These are phyloP conservation scores for Arxiozyma bovina DNA, from an alignment of 1,139 yeast species.

Conservation along the genomic window DNA sequence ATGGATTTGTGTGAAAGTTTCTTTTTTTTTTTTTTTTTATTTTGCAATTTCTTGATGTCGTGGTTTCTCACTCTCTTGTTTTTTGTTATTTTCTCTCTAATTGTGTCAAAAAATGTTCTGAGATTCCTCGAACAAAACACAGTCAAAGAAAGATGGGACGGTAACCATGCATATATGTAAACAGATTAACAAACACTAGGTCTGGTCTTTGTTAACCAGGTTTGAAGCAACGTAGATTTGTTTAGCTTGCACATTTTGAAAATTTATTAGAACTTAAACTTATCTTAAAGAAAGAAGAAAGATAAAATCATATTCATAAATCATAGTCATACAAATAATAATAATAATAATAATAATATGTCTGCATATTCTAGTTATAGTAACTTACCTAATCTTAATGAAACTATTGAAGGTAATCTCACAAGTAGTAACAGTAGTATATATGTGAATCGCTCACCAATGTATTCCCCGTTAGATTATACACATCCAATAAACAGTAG, in stretches of 20 bases:
- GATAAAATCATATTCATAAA: neutral
- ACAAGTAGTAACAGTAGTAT: slow-evolving; percentile 5
- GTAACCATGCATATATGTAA: too few species aligned
- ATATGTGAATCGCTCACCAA: slow-evolving; percentile 20
- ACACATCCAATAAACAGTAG: slow-evolving; percentile 3
- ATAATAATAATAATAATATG: neutral
- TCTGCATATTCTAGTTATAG: neutral
- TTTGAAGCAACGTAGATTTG: too few species aligned
- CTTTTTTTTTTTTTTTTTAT: too few species aligned
- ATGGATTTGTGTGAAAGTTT: neutral
- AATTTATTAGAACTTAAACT: too few species aligned
- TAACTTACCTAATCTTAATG: neutral
- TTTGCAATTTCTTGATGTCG: neutral
- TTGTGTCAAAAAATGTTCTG: neutral
- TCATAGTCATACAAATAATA: too few species aligned
- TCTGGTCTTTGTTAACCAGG: neutral
- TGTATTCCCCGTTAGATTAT: slow-evolving; percentile 26
- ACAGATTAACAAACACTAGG: too few species aligned
- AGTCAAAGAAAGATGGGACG: neutral
- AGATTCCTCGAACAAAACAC: neutral
- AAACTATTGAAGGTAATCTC: slow-evolving; percentile 5
- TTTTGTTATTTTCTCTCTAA: neutral
- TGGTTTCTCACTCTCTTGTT: too few species aligned
- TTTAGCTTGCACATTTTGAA: neutral
- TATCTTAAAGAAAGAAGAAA: neutral